Conservation (phyloP, 2,329 filamentous ascomycete species). For the Ophioceras dolichostomum region DNA sequence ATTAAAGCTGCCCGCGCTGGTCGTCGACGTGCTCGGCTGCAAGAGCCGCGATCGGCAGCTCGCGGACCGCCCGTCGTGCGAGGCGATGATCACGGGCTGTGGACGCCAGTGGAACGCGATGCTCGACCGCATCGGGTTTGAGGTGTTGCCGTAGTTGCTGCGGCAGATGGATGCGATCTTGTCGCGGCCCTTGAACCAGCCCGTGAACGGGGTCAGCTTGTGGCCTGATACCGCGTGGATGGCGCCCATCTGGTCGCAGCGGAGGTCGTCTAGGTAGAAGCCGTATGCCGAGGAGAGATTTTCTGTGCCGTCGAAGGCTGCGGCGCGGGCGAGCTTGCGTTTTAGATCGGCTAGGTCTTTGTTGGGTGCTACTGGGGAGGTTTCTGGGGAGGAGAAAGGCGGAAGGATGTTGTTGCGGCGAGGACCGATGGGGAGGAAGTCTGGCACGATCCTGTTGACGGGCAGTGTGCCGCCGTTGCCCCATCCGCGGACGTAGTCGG, state of each 20-base stretch:
- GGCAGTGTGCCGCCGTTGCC: slow-evolving; percentile 5
- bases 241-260: slow-evolving; percentile 5
- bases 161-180: slow-evolving; percentile 7
- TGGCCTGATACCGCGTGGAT: slow-evolving; percentile 7
- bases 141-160: slow-evolving; percentile 4
- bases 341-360: slow-evolving; percentile 3
- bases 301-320: slow-evolving; percentile 9
- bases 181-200: slow-evolving; percentile 6
- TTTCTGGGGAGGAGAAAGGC: too few species aligned
- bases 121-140: slow-evolving; percentile 1
- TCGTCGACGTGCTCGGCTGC: slow-evolving; percentile 4
- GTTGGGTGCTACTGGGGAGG: background rate
- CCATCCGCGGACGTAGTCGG: slow-evolving; percentile 8
- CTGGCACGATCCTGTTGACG: background rate
- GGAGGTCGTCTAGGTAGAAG: slow-evolving; percentile 9
- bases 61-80: slow-evolving; percentile 6
- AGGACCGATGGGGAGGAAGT: slow-evolving; percentile 1
- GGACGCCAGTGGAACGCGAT: slow-evolving; percentile 9
- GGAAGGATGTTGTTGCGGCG: background rate
- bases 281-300: slow-evolving; percentile 9
- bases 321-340: slow-evolving; percentile 6
- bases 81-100: slow-evolving; percentile 8
- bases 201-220: slow-evolving; percentile 7
- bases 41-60: slow-evolving; percentile 5
- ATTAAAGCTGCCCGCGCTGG: slow-evolving; percentile 3